These are phyloP conservation scores for Diaporthe vaccinii DNA, from an alignment of 2,329 filamentous ascomycete species.

Conservation along the genomic window DNA sequence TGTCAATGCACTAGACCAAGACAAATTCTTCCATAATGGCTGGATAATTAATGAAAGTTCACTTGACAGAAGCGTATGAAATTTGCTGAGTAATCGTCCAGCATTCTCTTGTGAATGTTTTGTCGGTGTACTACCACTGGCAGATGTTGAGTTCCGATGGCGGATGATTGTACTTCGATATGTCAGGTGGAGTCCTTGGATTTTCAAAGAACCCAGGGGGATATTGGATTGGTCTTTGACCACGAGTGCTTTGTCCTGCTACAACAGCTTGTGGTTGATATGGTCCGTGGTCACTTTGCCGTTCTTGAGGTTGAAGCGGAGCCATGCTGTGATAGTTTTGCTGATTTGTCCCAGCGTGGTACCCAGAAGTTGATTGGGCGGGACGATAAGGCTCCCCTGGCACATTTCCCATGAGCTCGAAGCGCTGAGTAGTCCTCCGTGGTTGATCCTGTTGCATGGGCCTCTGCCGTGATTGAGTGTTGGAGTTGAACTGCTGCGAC, in stretches of 20 bases:
- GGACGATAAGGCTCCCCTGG: neutral
- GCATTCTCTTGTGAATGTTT: neutral
- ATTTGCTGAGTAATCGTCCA: too few species aligned
- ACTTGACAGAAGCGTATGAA: too few species aligned
- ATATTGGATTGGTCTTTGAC: neutral
- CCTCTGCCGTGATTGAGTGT: neutral
- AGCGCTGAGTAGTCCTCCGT: neutral
- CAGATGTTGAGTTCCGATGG: neutral
- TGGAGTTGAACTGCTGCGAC: neutral
- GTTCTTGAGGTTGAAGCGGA: neutral
- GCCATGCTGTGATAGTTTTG: neutral
- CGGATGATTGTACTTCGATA: neutral
- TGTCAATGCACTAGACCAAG: too few species aligned
- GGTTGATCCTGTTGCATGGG: neutral
- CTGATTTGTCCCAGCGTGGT: neutral
- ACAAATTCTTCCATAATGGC: neutral
- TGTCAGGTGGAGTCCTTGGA: neutral
- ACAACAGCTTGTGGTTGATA: neutral
- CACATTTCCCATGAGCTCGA: neutral
- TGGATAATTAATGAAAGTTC: neutral
- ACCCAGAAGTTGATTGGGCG: neutral
- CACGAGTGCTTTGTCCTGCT: neutral
- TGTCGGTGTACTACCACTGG: neutral
- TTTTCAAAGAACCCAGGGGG: neutral
- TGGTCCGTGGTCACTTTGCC: neutral